Base-by-base conservation (phyloP, 345 rosid genomes). In the Physaria fendleri region DNA sequence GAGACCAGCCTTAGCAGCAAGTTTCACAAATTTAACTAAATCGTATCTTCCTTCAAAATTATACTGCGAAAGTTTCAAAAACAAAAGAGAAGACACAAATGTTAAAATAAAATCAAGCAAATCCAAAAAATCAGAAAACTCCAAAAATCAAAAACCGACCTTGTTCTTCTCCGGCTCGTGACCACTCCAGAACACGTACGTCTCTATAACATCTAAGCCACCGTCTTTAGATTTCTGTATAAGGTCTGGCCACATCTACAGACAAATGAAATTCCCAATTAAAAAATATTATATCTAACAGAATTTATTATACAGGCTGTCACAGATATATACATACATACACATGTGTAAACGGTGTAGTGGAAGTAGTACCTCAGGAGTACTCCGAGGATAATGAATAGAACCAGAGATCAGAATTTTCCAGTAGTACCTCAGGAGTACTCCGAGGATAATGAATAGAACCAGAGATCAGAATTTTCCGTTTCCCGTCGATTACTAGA, bases 401-500 rank as follows among this genome's bases (percentile, higher is more conserved):
- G 98, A 84, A 20, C 98, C 98, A 35, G 98, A 88, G 63, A 88
- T 54, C 56, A 92, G 68, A 58, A 92, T 74, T 42, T 83, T 76
- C 45, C 93, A n/a, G 16, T 8, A 14, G 37, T 25, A 91, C 98
- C 78, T 92, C 91, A 1, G 93, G 89, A 28, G 95, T 82, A 58
- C 98, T 92, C 28, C 98, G 90, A 15, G 98, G 98, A 65, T 92
- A 92, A 70, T 92, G 98, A 74, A 92, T 88, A 56, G 98, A 84
- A 20, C 98, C 98, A 35, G 98, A 88, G 63, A 88, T 54, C 56
- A 92, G 68, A 58, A 92, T 74, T 42, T 83, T 76, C 45, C 93
- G 75, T 47, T 82, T 81, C 13, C 98, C 98, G 51, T 76, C 88
- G 65, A 92, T 75, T 53, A 88, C 74, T 59, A 92, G 18, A 14